phyloP scores from a whole-genome alignment of 352 stramenopile species.

The Phytophthora crassamura region DNA sequence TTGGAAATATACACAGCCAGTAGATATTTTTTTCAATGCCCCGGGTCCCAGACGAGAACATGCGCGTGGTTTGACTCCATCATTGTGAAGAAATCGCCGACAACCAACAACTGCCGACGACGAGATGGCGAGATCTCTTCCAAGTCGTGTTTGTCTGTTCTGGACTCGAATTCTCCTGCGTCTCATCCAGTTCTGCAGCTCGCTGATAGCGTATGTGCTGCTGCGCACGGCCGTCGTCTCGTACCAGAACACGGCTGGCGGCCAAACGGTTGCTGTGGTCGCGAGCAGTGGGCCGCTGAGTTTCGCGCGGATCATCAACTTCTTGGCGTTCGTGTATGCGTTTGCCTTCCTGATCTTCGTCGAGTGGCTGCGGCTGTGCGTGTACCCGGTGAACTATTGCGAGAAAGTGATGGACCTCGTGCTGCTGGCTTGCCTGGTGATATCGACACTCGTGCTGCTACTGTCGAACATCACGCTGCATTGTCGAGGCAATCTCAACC shows the following conservation, averaged over 20 bases:
- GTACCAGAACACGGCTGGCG: constrained; percentile 24
- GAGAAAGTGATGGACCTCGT: constrained; percentile 59
- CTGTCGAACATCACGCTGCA: constrained; percentile 61
- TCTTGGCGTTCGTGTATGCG: constrained; percentile 69
- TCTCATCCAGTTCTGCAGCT: constrained; percentile 66
- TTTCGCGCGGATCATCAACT: constrained; percentile 70
- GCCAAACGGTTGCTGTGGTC: constrained; percentile 53
- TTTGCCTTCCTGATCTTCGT: constrained; percentile 66
- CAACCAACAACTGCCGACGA: not conserved
- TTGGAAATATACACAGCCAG: constrained; percentile 2
- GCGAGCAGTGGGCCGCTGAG: constrained; percentile 53
- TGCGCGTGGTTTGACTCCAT: not conserved
- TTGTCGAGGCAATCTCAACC: constrained; percentile 51
- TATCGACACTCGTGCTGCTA: constrained; percentile 64
- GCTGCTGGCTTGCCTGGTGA: constrained; percentile 43
- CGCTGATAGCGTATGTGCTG: constrained; percentile 59
- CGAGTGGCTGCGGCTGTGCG: constrained; percentile 51
- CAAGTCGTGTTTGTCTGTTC: constrained; percentile 26
- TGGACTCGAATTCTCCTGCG: constrained; percentile 56
- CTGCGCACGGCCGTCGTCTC: constrained; percentile 58
- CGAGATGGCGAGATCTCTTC: constrained; percentile 10
- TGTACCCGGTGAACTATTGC: constrained; percentile 47
- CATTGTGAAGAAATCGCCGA: constrained; percentile 15
- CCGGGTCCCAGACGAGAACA: constrained; percentile 5
- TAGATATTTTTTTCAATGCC: not conserved